These are phyloP conservation scores for Rosa hybrid DNA, from an alignment of 331 rosid species.

Conservation along the genomic window DNA sequence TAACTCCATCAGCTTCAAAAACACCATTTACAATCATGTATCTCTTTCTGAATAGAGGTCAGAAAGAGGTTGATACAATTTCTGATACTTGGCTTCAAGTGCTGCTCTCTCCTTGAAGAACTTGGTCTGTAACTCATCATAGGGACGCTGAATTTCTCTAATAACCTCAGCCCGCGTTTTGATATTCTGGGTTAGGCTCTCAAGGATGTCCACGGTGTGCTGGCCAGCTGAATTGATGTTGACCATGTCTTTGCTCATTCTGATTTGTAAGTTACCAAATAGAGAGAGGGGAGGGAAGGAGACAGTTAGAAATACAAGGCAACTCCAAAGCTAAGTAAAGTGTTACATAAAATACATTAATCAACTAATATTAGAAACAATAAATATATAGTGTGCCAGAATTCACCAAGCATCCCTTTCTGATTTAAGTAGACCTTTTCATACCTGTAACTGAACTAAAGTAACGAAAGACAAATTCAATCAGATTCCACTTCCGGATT, in stretches of 20 bases:
- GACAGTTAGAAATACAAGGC: no score
- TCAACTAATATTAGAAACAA: no score
- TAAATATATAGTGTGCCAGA: no score
- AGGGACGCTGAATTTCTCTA: constrained; percentile 53
- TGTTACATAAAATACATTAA: no score
- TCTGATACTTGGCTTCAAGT: constrained; percentile 80
- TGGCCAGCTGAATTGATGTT: constrained; percentile 57
- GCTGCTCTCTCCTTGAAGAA: constrained; percentile 83
- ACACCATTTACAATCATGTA: constrained; percentile 68
- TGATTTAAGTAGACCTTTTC: no score
- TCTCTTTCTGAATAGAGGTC: constrained; percentile 45
- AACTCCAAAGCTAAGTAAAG: no score
- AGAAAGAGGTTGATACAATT: constrained; percentile 60
- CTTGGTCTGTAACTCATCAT: constrained; percentile 64
- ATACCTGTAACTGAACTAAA: no score
- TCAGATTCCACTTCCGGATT: no score
- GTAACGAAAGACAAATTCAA: no score
- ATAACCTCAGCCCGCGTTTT: constrained; percentile 74
- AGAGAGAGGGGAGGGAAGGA: background rate
- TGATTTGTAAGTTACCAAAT: background rate
- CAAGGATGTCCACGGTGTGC: constrained; percentile 58
- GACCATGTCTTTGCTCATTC: constrained; percentile 59
- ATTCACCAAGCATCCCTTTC: no score
- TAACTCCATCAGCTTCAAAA: constrained; percentile 54
- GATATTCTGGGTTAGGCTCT: constrained; percentile 51